Conservation (phyloP, 192 early-diverging fungal species). For the Haplosporangium gracile region DNA sequence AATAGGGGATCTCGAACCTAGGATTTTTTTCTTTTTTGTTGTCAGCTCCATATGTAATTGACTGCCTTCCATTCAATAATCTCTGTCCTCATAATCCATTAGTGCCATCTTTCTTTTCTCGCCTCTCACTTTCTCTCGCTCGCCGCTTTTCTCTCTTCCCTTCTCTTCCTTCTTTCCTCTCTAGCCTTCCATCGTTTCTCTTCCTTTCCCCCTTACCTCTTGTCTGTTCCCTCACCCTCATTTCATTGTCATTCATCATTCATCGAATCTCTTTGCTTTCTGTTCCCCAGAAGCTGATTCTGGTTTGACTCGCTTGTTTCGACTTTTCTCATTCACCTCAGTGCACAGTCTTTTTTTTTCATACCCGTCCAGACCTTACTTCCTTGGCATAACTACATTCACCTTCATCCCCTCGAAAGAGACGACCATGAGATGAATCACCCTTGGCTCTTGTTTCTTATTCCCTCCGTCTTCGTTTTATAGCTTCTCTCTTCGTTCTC, state of each 20-base stretch:
- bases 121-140: not conserved
- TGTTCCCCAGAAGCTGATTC: not conserved
- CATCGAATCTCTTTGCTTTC: not conserved
- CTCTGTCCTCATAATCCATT: no score
- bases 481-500: not conserved
- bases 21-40: no score
- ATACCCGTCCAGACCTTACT: not conserved
- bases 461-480: no score
- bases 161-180: not conserved
- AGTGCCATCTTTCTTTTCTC: no score
- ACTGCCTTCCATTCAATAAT: no score
- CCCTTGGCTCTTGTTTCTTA: not conserved
- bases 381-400: not conserved
- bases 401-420: not conserved
- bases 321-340: not conserved
- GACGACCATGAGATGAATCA: not conserved
- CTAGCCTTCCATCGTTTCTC: not conserved
- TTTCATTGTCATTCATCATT: not conserved
- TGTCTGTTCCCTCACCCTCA: not conserved
- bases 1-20: no score
- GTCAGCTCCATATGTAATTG: no score
- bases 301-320: not conserved
- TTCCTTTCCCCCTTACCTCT: not conserved
- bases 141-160: not conserved
- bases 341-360: not conserved